Base-by-base conservation (phyloP, 2,329 filamentous ascomycete genomes). In the Capronia epimyces region DNA sequence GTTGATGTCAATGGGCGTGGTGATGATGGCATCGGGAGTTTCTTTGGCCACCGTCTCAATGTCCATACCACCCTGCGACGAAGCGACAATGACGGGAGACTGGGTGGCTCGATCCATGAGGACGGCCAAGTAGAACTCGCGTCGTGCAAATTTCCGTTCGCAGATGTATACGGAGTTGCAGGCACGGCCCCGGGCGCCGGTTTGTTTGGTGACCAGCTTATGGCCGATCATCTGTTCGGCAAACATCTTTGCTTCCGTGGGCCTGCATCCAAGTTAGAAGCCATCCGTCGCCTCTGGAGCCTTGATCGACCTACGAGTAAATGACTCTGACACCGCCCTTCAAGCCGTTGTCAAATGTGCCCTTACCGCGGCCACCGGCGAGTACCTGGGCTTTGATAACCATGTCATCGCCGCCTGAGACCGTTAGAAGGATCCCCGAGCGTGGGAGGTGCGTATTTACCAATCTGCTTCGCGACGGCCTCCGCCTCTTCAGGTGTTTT, bases 381-480 rank as follows among this genome's bases (percentile, higher is more conserved):
- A 98, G 86, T 56, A 98, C 93, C 78, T 98, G 93, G 57, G 93
- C 93, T 82, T 98, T 98, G 81, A 98, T 97, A 64, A 98, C 93
- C 83, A 96, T 91, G 72, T 98, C 93, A 69, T 95, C 91, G 65
- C 80, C 80, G 62, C 80, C 86, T 77, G 64, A 52, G 31, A 43
- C 2, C 31, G 34, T 56, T 42, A 57, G 47, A 34, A 21, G 37
- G 40, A 20, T 43, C 46, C 50, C 29, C n/a, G 39, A 48, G 25
- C 22, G 24, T 65, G 50, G 22, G 31, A 16, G 20, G 2, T n/a
- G 13, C 9, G 21, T 43, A 21, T 13, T 59, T 79, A 83, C 89
- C 87, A 67, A 98, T 93, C 61, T 84, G 77, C 76, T 91, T 90
- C 52, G 93, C 93, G 66, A 97, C 81, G 64, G 82, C 78, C 80